These are phyloP conservation scores for Sugiyamaella smithiae DNA, from an alignment of 805 yeast species.

Conservation along the genomic window DNA sequence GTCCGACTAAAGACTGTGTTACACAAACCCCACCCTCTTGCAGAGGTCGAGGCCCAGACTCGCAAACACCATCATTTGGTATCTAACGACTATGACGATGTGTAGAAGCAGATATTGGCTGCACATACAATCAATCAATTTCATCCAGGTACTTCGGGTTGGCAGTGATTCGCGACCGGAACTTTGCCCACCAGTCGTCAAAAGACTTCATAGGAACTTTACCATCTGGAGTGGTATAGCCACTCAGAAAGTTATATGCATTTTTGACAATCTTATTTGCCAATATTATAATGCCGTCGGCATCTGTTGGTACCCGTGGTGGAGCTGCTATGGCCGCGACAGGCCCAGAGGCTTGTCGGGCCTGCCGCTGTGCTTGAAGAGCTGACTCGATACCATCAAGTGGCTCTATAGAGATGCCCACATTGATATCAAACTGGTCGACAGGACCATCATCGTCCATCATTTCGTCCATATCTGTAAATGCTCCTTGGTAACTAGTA, in stretches of 20 bases:
- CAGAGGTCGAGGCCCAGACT: background rate
- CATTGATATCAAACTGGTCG: slow-evolving; percentile 41
- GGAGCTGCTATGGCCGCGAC: slow-evolving; percentile 30
- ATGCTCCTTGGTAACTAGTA: slow-evolving; percentile 17
- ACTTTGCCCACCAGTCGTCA: slow-evolving; percentile 93
- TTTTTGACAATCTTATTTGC: slow-evolving; percentile 88
- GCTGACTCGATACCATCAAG: slow-evolving; percentile 59
- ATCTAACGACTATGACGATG: background rate
- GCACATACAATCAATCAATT: background rate
- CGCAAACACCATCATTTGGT: slow-evolving; percentile 1
- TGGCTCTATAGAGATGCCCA: slow-evolving; percentile 93
- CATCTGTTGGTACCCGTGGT: slow-evolving; percentile 33
- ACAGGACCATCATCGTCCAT: slow-evolving; percentile 47
- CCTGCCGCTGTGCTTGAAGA: slow-evolving; percentile 39
- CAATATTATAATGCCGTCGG: slow-evolving; percentile 52
- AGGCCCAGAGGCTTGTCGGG: slow-evolving; percentile 23
- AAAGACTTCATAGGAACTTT: slow-evolving; percentile 84
- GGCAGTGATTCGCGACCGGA: slow-evolving; percentile 66
- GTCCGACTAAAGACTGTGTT: background rate
- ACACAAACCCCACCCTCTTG: background rate
- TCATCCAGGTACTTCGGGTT: slow-evolving; percentile 79
- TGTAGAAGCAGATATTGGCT: no score
- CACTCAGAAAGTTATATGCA: slow-evolving; percentile 85
- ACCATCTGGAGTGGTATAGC: slow-evolving; percentile 78
- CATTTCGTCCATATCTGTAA: slow-evolving; percentile 53